Base-by-base conservation (phyloP, 495 filamentous ascomycete genomes). In the Glonium stellatum region DNA sequence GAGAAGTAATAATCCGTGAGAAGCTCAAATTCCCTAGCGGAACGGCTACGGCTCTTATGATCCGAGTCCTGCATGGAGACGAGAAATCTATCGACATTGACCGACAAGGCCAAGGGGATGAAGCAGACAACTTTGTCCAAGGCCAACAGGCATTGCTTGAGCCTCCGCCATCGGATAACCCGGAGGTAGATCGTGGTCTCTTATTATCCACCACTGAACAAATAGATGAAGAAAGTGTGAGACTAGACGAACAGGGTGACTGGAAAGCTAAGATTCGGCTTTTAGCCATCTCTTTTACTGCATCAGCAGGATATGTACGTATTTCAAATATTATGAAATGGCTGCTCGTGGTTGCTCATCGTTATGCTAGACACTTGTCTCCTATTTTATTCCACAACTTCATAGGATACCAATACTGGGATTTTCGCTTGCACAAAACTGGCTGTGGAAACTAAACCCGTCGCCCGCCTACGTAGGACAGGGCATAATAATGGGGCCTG, bases 371-470 rank as follows among this genome's bases (percentile, higher is more conserved):
- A 97, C 95, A 0, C 74, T 97, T n/a, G 79, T 85, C 15, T 91
- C 90, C 0, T 97, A 95, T 69, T 98, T 98, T 71, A 79, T 97
- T 35, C 95, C 93, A 0, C 76, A 92, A 37, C 75, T 97, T 27
- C 85, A 89, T 19, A 83, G 89, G 64, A 77, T 98, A 39, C 93
- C 95, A 4, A 77, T 98, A 37, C 87, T 97, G 64, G 93, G 93
- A 0, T 70, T 80, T 1, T 71, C 79, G 6, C 80, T 95, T 9
- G 92, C 90, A 0, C 71, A 78, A 15, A 83, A 84, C 21, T 98
- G 92, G 92, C 78, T 97, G 2, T 99, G 93, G 93, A 92, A 88
- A 18, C 78, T 99, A 13, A 99, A 99, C 60, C 93, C 95, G 5
- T 93, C 88, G 48, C 86, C 95, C 25, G 93, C 93, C 27, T 97